phyloP scores from a whole-genome alignment of 2,329 filamentous ascomycete species.

The Geosmithia putterillii region DNA sequence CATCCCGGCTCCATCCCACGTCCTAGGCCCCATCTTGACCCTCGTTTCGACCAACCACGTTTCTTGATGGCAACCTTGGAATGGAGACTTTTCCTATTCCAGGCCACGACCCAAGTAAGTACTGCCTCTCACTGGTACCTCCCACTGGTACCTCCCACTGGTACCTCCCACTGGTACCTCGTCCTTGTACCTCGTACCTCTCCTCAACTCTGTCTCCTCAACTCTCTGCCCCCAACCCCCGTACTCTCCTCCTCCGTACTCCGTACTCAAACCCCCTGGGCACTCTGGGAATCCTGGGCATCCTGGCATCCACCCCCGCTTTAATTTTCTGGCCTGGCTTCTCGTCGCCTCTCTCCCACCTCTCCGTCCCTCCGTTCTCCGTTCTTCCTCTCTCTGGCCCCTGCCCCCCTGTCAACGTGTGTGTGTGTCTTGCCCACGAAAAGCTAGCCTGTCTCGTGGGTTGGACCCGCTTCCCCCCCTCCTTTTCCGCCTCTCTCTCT shows the following conservation, averaged over 20 bases:
- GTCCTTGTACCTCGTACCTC: not conserved
- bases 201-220: not conserved
- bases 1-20: not conserved
- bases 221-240: no score
- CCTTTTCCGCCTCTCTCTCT: no score
- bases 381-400: not conserved
- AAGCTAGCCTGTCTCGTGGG: not conserved
- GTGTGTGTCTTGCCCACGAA: no score
- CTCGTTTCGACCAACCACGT: not conserved
- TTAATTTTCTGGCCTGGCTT: no score
- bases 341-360: no score
- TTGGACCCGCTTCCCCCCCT: not conserved
- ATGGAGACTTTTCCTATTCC: not conserved
- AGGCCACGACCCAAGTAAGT: no score
- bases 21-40: no score
- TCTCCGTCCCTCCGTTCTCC: not conserved
- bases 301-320: not conserved
- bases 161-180: not conserved
- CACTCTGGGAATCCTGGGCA: no score
- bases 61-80: not conserved
- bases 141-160: not conserved
- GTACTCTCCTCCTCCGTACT: no score
- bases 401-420: no score
- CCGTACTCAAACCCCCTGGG: not conserved
- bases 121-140: no score